A percentile compares a stretch with the other conserved stretches of the same genome.
Evolutionary conservation across 768 basidiomycete species (phyloP).

Genomic region (Naematelia aurantialba): DNA sequence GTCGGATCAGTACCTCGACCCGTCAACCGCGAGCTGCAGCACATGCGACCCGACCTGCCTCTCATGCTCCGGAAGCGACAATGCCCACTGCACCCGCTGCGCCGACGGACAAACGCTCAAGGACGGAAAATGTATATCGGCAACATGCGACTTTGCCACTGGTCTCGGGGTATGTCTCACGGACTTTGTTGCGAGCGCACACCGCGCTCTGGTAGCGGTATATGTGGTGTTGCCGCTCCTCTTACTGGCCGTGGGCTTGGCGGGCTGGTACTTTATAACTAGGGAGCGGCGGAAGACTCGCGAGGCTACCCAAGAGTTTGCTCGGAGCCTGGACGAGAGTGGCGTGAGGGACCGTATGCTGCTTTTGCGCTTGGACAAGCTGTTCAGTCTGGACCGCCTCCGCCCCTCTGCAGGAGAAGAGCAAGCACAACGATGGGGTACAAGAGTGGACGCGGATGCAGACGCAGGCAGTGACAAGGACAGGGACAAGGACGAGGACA

Average conservation of each 20-base stretch:
- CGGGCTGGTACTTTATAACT: conserved; percentile 31
- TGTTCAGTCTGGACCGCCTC: conserved; percentile 29
- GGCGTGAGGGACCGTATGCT: conserved; percentile 17
- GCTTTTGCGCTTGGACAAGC: conserved; percentile 18
- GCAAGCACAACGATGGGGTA: too few species aligned
- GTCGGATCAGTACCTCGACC: conserved; percentile 30
- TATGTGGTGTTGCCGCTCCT: conserved; percentile 16
- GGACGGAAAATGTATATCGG: conserved; percentile 28
- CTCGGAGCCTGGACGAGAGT: conserved; percentile 25
- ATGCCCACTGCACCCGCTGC: conserved; percentile 35
- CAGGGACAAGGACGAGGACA: too few species aligned
- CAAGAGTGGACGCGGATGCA: too few species aligned
- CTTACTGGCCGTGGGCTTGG: conserved; percentile 9
- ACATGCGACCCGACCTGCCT: conserved; percentile 36
- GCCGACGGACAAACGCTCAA: conserved; percentile 30
- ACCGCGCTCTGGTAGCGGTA: conserved; percentile 21
- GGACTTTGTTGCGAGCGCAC: conserved; percentile 16
- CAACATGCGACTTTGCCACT: conserved; percentile 22
- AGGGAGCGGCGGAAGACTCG: conserved; percentile 28
- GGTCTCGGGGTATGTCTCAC: conserved; percentile 31
- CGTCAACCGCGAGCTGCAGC: conserved; percentile 21
- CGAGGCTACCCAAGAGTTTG: conserved; percentile 35
- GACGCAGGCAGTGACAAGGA: too few species aligned
- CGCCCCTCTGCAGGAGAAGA: background rate
- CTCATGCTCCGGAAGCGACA: conserved; percentile 25